A percentile compares a stretch with the other conserved stretches of the same genome.
These are phyloP conservation scores for Lithohypha guttulata DNA, from an alignment of 2,329 filamentous ascomycete genomes.

Conservation along the genomic window DNA sequence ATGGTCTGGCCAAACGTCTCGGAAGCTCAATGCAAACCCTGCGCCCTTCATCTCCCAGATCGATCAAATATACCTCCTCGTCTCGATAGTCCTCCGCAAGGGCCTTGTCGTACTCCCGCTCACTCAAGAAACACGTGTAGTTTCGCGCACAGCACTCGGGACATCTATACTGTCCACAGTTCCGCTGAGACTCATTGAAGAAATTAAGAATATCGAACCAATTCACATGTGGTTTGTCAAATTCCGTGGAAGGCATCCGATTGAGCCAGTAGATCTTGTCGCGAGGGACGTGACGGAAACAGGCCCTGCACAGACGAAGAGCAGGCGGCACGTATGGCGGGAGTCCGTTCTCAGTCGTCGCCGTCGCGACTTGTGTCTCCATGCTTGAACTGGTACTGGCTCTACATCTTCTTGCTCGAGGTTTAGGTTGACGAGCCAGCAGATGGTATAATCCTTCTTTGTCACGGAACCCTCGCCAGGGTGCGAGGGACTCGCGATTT, in stretches of 20 bases:
- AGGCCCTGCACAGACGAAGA: constrained; percentile 13
- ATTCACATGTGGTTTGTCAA: constrained; percentile 8
- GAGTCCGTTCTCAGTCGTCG: neutral
- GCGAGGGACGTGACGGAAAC: constrained; percentile 12
- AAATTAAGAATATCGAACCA: constrained; percentile 15
- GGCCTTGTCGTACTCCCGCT: constrained; percentile 1
- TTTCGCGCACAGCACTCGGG: constrained; percentile 9
- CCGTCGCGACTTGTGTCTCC: neutral
- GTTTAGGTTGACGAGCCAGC: constrained; percentile 10
- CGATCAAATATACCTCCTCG: neutral
- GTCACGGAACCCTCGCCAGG: constrained; percentile 17
- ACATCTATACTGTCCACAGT: constrained; percentile 9
- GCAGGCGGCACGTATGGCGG: constrained; percentile 10
- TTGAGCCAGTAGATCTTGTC: constrained; percentile 10
- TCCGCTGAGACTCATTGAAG: neutral
- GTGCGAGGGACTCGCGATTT: constrained; percentile 8
- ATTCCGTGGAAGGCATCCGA: constrained; percentile 3
- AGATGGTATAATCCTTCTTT: constrained; percentile 17
- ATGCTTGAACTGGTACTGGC: neutral
- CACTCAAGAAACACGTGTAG: constrained; percentile 9
- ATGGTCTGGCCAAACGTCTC: neutral
- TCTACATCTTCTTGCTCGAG: neutral
- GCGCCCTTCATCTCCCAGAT: neutral
- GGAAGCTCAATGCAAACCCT: neutral
- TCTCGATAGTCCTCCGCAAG: neutral